These are phyloP conservation scores for Pseudogymnoascus sp. DNA, from an alignment of 2,329 filamentous ascomycete species.

Conservation along the genomic window DNA sequence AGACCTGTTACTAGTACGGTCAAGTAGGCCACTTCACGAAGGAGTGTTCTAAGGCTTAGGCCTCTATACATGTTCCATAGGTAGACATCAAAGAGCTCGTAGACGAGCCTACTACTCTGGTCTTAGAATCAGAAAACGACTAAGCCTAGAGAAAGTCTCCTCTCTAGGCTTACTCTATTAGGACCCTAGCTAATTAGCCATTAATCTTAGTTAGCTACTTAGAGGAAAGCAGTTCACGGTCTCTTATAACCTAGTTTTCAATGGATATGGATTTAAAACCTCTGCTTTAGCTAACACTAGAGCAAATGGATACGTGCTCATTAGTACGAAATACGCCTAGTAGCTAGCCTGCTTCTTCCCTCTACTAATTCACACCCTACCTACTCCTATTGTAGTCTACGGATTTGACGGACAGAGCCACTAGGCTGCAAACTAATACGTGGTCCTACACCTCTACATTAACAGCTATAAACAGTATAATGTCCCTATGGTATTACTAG, in stretches of 20 bases:
- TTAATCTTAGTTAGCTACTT: too few relatives aligned
- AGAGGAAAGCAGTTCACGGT: too few relatives aligned
- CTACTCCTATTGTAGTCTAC: background rate
- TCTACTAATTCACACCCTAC: too few relatives aligned
- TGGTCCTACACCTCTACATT: background rate
- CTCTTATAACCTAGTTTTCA: too few relatives aligned
- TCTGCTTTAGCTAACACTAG: too few relatives aligned
- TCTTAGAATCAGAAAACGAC: background rate
- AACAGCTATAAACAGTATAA: background rate
- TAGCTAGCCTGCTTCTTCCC: too few relatives aligned
- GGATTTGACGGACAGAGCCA: background rate
- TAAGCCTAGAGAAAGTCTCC: too few relatives aligned
- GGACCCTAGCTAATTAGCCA: too few relatives aligned
- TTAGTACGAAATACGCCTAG: too few relatives aligned
- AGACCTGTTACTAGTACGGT: background rate
- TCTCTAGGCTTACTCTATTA: too few relatives aligned
- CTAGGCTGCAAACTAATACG: background rate
- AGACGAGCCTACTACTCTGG: background rate
- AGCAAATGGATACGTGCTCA: too few relatives aligned
- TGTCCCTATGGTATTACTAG: background rate
- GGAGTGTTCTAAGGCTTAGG: background rate
- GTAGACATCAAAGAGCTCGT: background rate
- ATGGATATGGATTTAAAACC: too few relatives aligned
- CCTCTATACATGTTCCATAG: background rate
- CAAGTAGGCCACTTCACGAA: background rate